Percentiles rank a stretch among this genome's conserved stretches.
These are phyloP conservation scores for Sordaria brevicollis DNA, from an alignment of 495 filamentous ascomycete genomes.

Conservation along the genomic window DNA sequence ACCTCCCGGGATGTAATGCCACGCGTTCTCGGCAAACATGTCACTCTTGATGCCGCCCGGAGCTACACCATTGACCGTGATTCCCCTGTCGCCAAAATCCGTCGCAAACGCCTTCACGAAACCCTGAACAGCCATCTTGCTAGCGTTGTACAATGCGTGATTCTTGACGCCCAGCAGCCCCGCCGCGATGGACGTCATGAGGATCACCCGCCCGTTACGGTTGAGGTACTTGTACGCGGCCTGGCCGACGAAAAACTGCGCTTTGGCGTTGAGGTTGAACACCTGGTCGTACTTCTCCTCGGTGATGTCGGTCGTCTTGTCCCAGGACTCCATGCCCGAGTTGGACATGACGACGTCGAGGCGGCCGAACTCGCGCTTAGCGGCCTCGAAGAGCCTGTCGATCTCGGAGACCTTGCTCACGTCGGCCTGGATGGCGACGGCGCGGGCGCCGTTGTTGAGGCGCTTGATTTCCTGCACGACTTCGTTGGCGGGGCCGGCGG, in stretches of 20 bases:
- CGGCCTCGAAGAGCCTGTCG: conserved; percentile 47
- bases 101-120: conserved; percentile 64
- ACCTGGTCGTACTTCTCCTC: conserved; percentile 66
- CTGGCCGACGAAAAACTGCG: conserved; percentile 78
- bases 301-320: conserved; percentile 57
- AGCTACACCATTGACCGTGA: conserved; percentile 68
- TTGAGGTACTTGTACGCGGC: conserved; percentile 61
- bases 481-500: conserved; percentile 49
- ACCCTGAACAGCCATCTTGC: conserved; percentile 71
- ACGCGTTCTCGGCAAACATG: conserved; percentile 60
- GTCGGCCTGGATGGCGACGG: conserved; percentile 65
- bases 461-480: conserved; percentile 41
- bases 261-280: conserved; percentile 65
- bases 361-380: conserved; percentile 54
- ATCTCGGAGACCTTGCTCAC: conserved; percentile 58
- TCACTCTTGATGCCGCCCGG: conserved; percentile 73
- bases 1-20: conserved; percentile 50
- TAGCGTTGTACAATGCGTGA: conserved; percentile 66
- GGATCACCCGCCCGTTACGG: conserved; percentile 56
- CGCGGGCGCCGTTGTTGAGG: conserved; percentile 41
- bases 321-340: conserved; percentile 53
- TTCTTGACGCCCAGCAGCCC: conserved; percentile 50
- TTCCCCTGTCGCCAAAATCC: conserved; percentile 61
- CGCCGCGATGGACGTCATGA: conserved; percentile 47
- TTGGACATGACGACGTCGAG: conserved; percentile 71